These are phyloP conservation scores for Myriosclerotinia scirpicola DNA, from an alignment of 2,329 filamentous ascomycete species.

Conservation along the genomic window DNA sequence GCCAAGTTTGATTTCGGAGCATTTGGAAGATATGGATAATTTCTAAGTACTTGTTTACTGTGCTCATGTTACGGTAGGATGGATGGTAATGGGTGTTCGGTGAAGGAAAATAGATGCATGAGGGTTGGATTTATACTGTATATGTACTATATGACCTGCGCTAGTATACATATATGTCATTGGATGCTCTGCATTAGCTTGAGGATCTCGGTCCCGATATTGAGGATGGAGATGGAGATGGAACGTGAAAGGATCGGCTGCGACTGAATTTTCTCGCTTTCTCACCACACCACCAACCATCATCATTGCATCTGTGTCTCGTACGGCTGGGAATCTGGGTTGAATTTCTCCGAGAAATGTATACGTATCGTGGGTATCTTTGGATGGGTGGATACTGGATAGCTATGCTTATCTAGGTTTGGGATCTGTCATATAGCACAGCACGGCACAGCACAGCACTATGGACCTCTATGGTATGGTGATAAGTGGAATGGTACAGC, in stretches of 20 bases:
- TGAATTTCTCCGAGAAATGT: slow-evolving; percentile 18
- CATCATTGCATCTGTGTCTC: slow-evolving; percentile 2
- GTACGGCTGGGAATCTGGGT: slow-evolving; percentile 18
- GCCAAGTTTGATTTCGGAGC: neutral
- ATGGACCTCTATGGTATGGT: neutral
- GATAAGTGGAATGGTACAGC: neutral
- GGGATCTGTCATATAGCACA: slow-evolving; percentile 18
- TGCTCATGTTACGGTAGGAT: neutral
- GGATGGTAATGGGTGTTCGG: neutral
- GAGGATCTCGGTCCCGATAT: neutral
- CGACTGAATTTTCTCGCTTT: neutral
- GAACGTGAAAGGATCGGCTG: neutral
- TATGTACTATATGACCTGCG: neutral
- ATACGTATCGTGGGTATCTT: slow-evolving; percentile 13
- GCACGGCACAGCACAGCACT: neutral
- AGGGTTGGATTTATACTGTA: slow-evolving; percentile 4
- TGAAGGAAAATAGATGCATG: neutral
- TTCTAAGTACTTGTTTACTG: neutral
- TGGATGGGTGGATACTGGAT: neutral
- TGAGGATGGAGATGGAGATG: neutral
- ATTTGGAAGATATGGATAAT: slow-evolving; percentile 5
- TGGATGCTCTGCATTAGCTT: slow-evolving; percentile 15
- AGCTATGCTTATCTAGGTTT: slow-evolving; percentile 14
- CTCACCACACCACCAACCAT: neutral
- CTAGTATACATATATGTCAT: slow-evolving; percentile 1